Evolutionary conservation across 2,329 filamentous ascomycete genomes (phyloP).

Genomic region (Claviceps humidiphila): DNA sequence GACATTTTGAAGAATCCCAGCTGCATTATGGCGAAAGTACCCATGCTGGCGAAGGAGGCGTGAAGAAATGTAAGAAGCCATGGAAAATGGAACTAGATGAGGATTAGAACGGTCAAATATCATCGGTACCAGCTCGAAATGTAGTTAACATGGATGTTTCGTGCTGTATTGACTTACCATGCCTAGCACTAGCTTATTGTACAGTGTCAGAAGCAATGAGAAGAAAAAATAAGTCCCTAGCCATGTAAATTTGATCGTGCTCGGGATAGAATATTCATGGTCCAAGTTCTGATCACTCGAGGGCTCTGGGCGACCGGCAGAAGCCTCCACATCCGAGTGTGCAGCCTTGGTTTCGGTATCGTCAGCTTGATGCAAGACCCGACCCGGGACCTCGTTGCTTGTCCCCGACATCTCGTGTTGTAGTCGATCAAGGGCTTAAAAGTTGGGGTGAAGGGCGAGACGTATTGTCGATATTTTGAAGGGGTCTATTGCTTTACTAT

Average conservation of each 20-base stretch:
- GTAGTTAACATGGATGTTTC: neutral
- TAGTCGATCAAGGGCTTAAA: neutral
- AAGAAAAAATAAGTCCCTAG: constrained; percentile 39
- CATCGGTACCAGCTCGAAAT: neutral
- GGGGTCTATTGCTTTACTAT: neutral
- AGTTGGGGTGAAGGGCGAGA: neutral
- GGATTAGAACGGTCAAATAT: neutral
- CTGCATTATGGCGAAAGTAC: constrained; percentile 39
- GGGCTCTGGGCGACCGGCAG: constrained; percentile 15
- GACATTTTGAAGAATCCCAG: constrained; percentile 39
- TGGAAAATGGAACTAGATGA: constrained; percentile 39
- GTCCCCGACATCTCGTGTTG: constrained; percentile 19
- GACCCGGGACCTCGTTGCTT: constrained; percentile 18
- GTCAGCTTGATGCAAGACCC: constrained; percentile 19
- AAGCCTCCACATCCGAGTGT: constrained; percentile 20
- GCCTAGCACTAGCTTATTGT: constrained; percentile 45
- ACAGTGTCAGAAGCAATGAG: constrained; percentile 36
- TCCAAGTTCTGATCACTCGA: constrained; percentile 23
- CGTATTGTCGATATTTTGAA: neutral
- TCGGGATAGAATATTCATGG: constrained; percentile 31
- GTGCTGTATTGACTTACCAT: constrained; percentile 23
- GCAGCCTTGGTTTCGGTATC: constrained; percentile 17
- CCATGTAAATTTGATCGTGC: constrained; percentile 34
- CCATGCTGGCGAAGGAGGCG: constrained; percentile 41
- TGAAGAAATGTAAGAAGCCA: constrained; percentile 49